Evolutionary conservation across 73 alveolate genomes (phyloP).

Genomic region (Durusdinium trenchii): DNA sequence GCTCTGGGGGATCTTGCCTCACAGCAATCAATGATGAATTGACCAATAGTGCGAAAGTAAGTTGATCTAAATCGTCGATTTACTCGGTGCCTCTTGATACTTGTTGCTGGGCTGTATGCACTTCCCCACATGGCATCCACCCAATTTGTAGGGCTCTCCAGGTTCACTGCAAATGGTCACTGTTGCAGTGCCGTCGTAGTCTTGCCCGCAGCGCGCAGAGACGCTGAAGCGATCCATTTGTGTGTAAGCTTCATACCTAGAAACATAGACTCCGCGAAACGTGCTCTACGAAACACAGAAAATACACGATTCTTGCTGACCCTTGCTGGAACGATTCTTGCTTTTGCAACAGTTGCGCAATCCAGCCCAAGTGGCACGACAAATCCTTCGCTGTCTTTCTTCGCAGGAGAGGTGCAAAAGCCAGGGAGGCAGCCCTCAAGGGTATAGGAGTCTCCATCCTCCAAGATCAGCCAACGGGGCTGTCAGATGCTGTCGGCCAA

Average conservation of each 20-base stretch:
- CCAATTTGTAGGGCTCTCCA: slow-evolving; percentile 27
- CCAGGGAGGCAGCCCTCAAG: slow-evolving; percentile 81
- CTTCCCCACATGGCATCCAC: slow-evolving; percentile 60
- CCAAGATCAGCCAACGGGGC: too few relatives aligned
- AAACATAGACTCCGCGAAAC: neutral
- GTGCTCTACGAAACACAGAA: neutral
- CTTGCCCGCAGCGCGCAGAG: slow-evolving; percentile 34
- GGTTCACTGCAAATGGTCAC: slow-evolving; percentile 45
- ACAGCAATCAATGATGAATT: neutral
- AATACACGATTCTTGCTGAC: too few relatives aligned
- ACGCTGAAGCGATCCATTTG: slow-evolving; percentile 44
- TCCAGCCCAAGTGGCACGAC: slow-evolving; percentile 41
- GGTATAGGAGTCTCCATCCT: slow-evolving; percentile 62
- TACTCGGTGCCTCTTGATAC: neutral
- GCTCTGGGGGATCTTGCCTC: neutral
- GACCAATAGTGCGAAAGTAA: neutral
- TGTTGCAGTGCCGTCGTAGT: slow-evolving; percentile 52
- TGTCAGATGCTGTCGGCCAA: too few relatives aligned
- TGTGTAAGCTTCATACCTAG: slow-evolving; percentile 46
- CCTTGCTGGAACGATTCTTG: neutral
- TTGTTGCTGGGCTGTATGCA: slow-evolving; percentile 72
- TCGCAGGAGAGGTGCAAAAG: slow-evolving; percentile 41
- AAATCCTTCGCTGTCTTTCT: slow-evolving; percentile 26
- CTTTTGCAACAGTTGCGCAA: neutral
- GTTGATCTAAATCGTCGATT: neutral